Evolutionary conservation across 2,329 filamentous ascomycete genomes (phyloP), one percentile per base, ranked within the genome.

Genomic region (Didymellaceae sp.): DNA sequence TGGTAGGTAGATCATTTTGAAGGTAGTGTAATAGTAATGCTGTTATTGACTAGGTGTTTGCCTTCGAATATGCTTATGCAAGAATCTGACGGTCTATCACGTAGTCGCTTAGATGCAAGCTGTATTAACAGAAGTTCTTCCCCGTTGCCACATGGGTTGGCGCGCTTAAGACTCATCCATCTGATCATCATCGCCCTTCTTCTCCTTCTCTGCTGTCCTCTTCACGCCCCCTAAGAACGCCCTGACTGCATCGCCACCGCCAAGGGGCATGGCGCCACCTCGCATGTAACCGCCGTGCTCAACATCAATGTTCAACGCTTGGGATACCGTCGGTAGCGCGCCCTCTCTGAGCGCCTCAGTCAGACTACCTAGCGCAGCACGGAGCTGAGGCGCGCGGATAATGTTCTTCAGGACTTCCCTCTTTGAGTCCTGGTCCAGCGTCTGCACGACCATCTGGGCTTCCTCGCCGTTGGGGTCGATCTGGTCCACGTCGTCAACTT

Each of bases 171-270:
- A 62, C 10, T 67, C 70, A 28, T 71, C 68, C 70, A 73, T 73
- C n/a, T 65, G 57, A 30, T 67, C 62, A 8, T 59, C 63, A 3
- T 60, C 62, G 8, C 45, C 58, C 20, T 67, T 64, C 30, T 59
- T 58, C n/a, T 75, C 71, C 52, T 77, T 79, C 61, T 88, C 82
- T 0, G 91, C 88, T 5, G 85, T 86, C 76, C 84, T 87, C 80
- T 89, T 94, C 38, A 97, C 86, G 3, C 93, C 94, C 47, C 95
- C 85, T 17, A 99, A 82, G 74, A 99, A 99, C 3, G 89, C 90
- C 76, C 95, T 88, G 1, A 99, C 86, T 10, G 93, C 93, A 63
- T 94, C 88, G 5, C 89, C 90, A 43, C 92, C 92, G 33, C 92
- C 93, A 35, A 97, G 75, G 2, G 93, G 92, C 78, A 97, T 86